These are phyloP conservation scores for Daldinia bambusicola DNA, from an alignment of 495 filamentous ascomycete genomes.

Conservation along the genomic window DNA sequence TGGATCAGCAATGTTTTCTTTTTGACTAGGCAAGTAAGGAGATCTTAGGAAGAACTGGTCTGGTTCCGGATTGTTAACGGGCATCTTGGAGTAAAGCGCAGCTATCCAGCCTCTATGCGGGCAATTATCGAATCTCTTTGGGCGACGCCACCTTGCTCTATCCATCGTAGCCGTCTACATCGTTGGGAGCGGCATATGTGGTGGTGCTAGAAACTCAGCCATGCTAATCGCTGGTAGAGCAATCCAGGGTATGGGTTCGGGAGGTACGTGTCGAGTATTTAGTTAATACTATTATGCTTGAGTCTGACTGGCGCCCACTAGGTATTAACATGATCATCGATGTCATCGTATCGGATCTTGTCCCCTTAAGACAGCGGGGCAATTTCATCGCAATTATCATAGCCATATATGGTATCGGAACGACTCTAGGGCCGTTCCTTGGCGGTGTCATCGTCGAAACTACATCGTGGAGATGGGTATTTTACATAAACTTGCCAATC, in stretches of 20 bases:
- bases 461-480: constrained; percentile 45
- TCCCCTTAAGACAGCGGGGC: constrained; percentile 73
- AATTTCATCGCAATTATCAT: constrained; percentile 68
- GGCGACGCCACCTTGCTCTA: constrained; percentile 59
- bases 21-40: constrained; percentile 66
- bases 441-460: constrained; percentile 76
- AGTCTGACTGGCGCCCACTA: neutral
- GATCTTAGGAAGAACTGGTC: constrained; percentile 41
- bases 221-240: constrained; percentile 80
- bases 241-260: constrained; percentile 83
- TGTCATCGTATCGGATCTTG: constrained; percentile 70
- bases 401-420: constrained; percentile 77
- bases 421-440: constrained; percentile 76
- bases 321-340: constrained; percentile 52
- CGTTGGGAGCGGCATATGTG: constrained; percentile 57
- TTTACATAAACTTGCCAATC: constrained; percentile 52
- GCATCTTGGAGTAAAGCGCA: constrained; percentile 5
- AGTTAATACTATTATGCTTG: neutral
- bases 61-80: neutral
- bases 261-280: constrained; percentile 62
- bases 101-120: constrained; percentile 51
- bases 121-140: constrained; percentile 62
- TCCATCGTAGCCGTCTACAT: constrained; percentile 53
- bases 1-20: constrained; percentile 78
- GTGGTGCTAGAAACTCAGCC: constrained; percentile 46